These are phyloP conservation scores for Iris pallida DNA, from an alignment of 116 monocot genomes.

Conservation along the genomic window DNA sequence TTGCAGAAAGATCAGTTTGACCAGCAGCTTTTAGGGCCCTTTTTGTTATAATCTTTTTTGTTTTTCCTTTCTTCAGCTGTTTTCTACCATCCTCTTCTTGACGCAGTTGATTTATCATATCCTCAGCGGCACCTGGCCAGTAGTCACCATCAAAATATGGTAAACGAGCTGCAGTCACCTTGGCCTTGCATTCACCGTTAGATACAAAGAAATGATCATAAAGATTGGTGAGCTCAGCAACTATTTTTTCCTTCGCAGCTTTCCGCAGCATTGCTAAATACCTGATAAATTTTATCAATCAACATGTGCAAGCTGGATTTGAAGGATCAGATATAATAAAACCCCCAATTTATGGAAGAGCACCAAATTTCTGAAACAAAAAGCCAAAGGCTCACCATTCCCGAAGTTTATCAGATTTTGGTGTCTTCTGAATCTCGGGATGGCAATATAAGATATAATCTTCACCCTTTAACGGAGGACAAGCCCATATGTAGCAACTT, in stretches of 20 bases:
- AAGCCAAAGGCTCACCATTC: constrained; percentile 38
- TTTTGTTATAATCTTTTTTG: constrained; percentile 38
- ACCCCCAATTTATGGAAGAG: not conserved
- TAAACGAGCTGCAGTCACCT: constrained; percentile 58
- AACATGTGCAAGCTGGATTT: not conserved
- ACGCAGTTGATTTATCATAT: constrained; percentile 42
- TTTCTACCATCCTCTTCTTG: constrained; percentile 52
- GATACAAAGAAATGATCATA: constrained; percentile 61
- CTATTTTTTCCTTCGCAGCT: constrained; percentile 57
- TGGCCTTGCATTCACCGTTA: constrained; percentile 43
- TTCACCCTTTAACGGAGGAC: constrained; percentile 57
- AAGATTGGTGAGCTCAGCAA: constrained; percentile 54
- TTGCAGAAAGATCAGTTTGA: constrained; percentile 31
- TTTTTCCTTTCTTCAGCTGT: constrained; percentile 56
- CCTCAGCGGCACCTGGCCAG: constrained; percentile 72
- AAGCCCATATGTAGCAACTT: constrained; percentile 76
- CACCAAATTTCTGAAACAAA: not conserved
- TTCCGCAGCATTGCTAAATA: constrained; percentile 67
- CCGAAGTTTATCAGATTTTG: constrained; percentile 62
- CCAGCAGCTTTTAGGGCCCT: constrained; percentile 54
- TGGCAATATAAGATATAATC: constrained; percentile 78
- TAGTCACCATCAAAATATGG: constrained; percentile 85
- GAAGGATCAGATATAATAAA: not conserved
- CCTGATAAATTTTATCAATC: constrained; percentile 22
- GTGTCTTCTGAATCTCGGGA: constrained; percentile 70